These are phyloP conservation scores for Metschnikowia colocasiae DNA, from an alignment of 805 yeast genomes.

Conservation along the genomic window DNA sequence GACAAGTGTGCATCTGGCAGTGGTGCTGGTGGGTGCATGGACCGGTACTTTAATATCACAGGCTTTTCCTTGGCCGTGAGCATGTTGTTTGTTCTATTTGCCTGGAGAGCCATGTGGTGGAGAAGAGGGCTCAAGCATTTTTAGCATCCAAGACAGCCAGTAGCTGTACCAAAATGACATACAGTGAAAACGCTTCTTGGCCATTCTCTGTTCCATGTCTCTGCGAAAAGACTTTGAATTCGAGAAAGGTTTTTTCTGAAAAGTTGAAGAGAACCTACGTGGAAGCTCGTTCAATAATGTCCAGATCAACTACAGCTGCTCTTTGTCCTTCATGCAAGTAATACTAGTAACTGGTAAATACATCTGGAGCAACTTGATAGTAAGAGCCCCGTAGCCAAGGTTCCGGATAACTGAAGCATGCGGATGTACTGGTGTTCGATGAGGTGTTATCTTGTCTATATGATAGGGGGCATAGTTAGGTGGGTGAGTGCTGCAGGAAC, in stretches of 20 bases:
- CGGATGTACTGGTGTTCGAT: not conserved
- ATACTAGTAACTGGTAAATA: no score
- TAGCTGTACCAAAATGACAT: no score
- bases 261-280: no score
- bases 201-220: no score
- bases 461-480: not conserved
- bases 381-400: no score
- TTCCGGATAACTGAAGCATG: not conserved
- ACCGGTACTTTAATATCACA: conserved; percentile 28
- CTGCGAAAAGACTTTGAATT: no score
- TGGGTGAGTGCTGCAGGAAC: conserved; percentile 5
- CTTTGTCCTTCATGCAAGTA: no score
- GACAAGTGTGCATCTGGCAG: conserved; percentile 39
- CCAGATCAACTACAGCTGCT: no score
- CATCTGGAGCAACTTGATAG: no score
- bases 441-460: not conserved
- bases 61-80: conserved; percentile 25
- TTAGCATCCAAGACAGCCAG: conserved; percentile 7
- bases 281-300: no score
- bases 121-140: conserved; percentile 27
- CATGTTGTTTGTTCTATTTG: conserved; percentile 21
- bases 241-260: no score
- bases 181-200: no score
- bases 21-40: conserved; percentile 21
- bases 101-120: conserved; percentile 32